Evolutionary conservation across 1,139 yeast genomes (phyloP), one percentile per base, ranked within the genome.

Genomic region (Candida freyschussii): DNA sequence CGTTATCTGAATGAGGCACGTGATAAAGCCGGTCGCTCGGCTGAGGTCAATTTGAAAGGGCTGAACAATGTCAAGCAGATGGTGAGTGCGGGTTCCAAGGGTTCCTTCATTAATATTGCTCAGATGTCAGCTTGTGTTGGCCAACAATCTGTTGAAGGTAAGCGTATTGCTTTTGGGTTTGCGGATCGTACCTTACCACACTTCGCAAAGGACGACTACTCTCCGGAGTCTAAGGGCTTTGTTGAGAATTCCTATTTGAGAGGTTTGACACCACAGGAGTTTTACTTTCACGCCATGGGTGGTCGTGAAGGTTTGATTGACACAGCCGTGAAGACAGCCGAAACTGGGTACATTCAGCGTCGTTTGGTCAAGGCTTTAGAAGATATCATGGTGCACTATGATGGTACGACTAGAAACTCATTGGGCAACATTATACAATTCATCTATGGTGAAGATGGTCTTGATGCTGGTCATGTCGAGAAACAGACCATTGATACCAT

Each of bases 81-180:
- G 99, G 98, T 91, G 40, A 83, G 91, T 45, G 91, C 98, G 11
- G 99, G 99, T 57, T 93, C 99, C 19, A 93, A 93, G 65, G 99
- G 99, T 70, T 93, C 98, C 11, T 91, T 89, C 60, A 93, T 93
- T 60, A 93, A 93, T 60, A 91, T 93, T 60, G 94, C 99, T 17
- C 98, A 89, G 67, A 93, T 93, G 98, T 87, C 97, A 30, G 99
- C 99, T 7, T 91, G 98, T 82, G 99, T 91, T 20, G 99, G 99
- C 53, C 99, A 93, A 65, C 99, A 93, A 60, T 91, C 94, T 65
- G 98, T 93, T 29, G 98, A 91, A 67, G 99, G 99, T 75, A 91
- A 86, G 62, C 94, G 99, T 75, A 91, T 93, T 67, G 95, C 96
- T 21, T 91, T 83, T 54, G 99, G 99, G 24, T 93, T 93, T 59